phyloP scores from a whole-genome alignment of 305 asterid genomes.

The Solanum aculeatissimum region DNA sequence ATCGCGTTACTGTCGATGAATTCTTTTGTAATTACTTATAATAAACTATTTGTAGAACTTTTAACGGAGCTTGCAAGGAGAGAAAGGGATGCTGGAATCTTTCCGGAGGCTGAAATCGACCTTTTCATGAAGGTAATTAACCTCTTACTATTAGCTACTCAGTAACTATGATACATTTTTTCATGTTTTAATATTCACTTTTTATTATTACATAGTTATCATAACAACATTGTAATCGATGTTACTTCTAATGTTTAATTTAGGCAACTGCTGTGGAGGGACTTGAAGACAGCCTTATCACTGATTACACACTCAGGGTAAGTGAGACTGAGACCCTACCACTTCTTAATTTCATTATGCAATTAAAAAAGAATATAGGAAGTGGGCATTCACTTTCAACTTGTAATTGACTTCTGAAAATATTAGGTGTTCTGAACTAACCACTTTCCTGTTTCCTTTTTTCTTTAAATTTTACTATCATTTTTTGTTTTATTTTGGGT shows the following conservation, averaged over 20 bases:
- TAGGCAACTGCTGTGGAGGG: constrained; percentile 95
- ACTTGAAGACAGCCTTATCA: constrained; percentile 58
- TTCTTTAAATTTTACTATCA: neutral
- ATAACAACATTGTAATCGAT: neutral
- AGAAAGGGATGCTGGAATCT: constrained; percentile 77
- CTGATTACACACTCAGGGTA: constrained; percentile 73
- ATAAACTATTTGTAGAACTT: constrained; percentile 33
- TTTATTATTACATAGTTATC: neutral
- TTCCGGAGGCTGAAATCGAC: constrained; percentile 89
- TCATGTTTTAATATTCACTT: neutral
- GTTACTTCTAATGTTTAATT: neutral
- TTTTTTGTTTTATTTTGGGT: neutral
- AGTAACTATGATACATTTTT: neutral
- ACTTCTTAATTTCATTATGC: neutral
- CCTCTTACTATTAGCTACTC: neutral
- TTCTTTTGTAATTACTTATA: neutral
- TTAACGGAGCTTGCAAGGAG: constrained; percentile 81
- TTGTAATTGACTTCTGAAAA: neutral
- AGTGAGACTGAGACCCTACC: neutral
- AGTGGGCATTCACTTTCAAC: neutral
- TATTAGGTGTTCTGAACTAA: neutral
- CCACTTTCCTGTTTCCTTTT: neutral
- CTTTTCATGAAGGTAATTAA: constrained; percentile 80
- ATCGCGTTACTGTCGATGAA: neutral
- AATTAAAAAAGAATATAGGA: too few species aligned